Evolutionary conservation across 441 rosid genomes (phyloP), one percentile per base, ranked within the genome.

Genomic region (Populus hybrid): DNA sequence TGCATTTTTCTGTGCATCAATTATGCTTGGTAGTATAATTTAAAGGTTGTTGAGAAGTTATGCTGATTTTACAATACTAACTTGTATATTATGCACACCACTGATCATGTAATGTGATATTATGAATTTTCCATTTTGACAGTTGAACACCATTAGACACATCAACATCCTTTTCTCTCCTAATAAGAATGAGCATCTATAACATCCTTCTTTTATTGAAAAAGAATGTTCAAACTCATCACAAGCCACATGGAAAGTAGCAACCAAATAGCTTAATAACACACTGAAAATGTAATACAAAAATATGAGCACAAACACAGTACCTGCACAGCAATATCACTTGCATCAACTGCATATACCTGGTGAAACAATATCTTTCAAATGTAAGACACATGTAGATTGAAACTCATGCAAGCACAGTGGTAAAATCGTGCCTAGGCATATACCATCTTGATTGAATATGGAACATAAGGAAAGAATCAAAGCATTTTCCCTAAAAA

Each of bases 341-440:
- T 96, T 63, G 99, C 99, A 85, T 96, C 98, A 83, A 96, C 95
- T 38, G 98, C 99, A 81, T 96, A 96, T 42, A 96, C 99, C 99
- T 96, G 91, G 71, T 46, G 78, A 77, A 69, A 75, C 35, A 80
- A 75, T 59, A 78, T 35, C 36, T 63, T 63, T 63, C 28, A 63
- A 23, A 63, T 63, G 67, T n/a, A n/a, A 63, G 23, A n/a, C 30
- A 63, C 67, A 6, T 63, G 26, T 63, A 21, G 10, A 63, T 63
- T 10, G 28, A 63, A 24, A 21, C 67, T 63, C 23, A 63, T 63
- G 67, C 67, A n/a, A 24, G 67, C n/a, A n/a, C 10, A 63, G 12
- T n/a, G 28, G 28, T 46, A 14, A 14, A 46, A 46, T 46, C 14
- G 57, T 46, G 57, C 18, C 57, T 46, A 14, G 18, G 20, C 12